Conservation (phyloP, 306 rosid genomes). For the Malus orientalis region DNA sequence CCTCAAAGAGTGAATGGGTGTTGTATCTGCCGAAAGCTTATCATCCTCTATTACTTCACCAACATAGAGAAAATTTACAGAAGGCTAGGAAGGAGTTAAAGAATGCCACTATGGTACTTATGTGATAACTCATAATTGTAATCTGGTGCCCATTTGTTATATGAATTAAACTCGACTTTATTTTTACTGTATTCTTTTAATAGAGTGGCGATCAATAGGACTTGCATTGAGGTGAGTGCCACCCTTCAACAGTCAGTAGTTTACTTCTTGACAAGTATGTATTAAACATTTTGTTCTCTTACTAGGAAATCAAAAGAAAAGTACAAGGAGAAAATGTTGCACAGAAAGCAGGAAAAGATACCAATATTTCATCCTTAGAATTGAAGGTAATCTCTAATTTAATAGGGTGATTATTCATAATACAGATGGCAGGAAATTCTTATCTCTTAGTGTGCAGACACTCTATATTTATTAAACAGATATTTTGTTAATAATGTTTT, state of each 20-base stretch:
- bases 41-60: conserved; percentile 78
- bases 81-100: conserved; percentile 48
- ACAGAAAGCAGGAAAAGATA: conserved; percentile 19
- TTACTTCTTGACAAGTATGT: neutral
- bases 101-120: conserved; percentile 41
- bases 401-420: neutral
- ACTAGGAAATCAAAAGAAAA: conserved; percentile 22
- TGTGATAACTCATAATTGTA: conserved; percentile 13
- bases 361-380: conserved; percentile 12
- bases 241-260: neutral
- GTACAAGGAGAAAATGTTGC: conserved; percentile 3
- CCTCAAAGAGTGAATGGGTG: conserved; percentile 53
- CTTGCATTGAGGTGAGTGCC: conserved; percentile 11
- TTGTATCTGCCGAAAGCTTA: conserved; percentile 66
- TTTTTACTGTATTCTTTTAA: neutral
- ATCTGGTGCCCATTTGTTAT: neutral
- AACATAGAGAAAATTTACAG: conserved; percentile 47
- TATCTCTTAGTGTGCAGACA: conserved; percentile 11
- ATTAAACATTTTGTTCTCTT: neutral
- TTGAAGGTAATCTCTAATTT: conserved; percentile 4
- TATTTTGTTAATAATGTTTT: neutral
- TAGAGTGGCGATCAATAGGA: neutral
- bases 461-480: neutral
- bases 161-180: neutral
- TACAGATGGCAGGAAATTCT: neutral